These are phyloP conservation scores for Sechiopsis laciniata DNA, from an alignment of 306 rosid species.

Conservation along the genomic window DNA sequence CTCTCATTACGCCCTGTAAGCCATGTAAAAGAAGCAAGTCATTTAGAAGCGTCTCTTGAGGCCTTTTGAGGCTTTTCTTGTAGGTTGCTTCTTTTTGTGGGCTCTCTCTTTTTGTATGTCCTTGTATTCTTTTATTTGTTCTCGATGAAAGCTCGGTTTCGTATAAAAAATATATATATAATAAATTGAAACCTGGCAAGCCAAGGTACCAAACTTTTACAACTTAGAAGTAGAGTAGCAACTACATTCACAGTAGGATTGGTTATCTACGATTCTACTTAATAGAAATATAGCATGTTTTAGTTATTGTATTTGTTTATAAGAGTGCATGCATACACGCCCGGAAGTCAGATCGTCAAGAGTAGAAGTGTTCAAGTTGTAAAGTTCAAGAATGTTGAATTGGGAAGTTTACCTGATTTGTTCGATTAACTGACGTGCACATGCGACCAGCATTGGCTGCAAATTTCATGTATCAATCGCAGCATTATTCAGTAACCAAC, in stretches of 20 bases:
- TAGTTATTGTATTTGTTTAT: not conserved
- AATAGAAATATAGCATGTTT: not conserved
- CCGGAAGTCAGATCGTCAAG: not conserved
- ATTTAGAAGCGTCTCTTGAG: too few relatives aligned
- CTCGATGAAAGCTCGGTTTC: too few relatives aligned
- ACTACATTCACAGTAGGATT: not conserved
- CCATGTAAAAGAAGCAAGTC: too few relatives aligned
- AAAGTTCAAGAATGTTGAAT: not conserved
- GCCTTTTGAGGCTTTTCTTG: too few relatives aligned
- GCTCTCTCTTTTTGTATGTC: too few relatives aligned
- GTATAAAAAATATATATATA: too few relatives aligned
- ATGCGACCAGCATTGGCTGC: constrained; percentile 84
- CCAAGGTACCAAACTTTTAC: not conserved
- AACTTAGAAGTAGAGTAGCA: not conserved
- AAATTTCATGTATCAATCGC: constrained; percentile 20
- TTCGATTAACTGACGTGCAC: constrained; percentile 83
- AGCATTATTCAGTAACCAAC: not conserved
- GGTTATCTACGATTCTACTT: not conserved
- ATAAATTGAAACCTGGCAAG: not conserved
- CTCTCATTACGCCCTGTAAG: too few relatives aligned
- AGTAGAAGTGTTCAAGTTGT: not conserved
- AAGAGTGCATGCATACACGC: not conserved
- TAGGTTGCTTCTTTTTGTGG: too few relatives aligned
- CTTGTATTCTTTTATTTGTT: too few relatives aligned
- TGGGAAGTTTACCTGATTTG: constrained; percentile 49